Evolutionary conservation across 169 alveolate genomes (phyloP), one percentile per base, ranked within the genome.

Genomic region (Cystoisospora suis): DNA sequence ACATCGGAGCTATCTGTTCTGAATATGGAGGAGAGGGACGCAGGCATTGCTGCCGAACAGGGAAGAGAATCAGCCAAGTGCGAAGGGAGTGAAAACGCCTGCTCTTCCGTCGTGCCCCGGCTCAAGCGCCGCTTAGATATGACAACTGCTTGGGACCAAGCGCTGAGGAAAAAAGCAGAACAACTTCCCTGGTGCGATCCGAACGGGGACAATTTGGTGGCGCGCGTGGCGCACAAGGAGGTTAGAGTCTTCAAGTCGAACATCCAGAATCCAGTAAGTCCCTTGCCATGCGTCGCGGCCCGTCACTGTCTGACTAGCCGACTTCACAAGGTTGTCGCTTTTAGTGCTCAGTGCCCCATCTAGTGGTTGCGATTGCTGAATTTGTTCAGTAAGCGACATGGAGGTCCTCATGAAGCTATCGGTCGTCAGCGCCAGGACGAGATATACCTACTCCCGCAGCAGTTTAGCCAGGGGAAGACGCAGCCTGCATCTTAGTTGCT

Each of bases 161-260:
- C 89, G 20, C 53, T 83, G 34, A 20, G 59, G 42, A 61, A 36
- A 23, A 75, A 75, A 32, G 59, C 58, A 46, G 86, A 86, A 40
- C 70, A 61, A 75, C 46, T 79, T 46, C 86, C 77, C 72, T 44
- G 89, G 56, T 86, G 81, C 61, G 65, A 92, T 81, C 90, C 94
- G 45, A 86, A 93, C 81, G 36, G 59, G 46, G 47, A 88, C 20
- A 81, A 90, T 87, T 89, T 92, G 38, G 90, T 59, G 69, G 93
- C 89, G 5, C 87, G 65, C 34, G 94, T 93, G 9, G 91, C 95
- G n/a, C 40, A 91, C 44, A 81, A 44, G 29, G 88, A 88, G 85
- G 87, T 69, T 42, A 75, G 81, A 44, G 81, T 77, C 69, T 93
- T 17, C 89, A 42, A 45, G 17, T 92, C 94, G 29, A 72, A 27